Evolutionary conservation across 2,329 filamentous ascomycete genomes (phyloP), one percentile per base, ranked within the genome.

Genomic region (Aspergillus vadensis): DNA sequence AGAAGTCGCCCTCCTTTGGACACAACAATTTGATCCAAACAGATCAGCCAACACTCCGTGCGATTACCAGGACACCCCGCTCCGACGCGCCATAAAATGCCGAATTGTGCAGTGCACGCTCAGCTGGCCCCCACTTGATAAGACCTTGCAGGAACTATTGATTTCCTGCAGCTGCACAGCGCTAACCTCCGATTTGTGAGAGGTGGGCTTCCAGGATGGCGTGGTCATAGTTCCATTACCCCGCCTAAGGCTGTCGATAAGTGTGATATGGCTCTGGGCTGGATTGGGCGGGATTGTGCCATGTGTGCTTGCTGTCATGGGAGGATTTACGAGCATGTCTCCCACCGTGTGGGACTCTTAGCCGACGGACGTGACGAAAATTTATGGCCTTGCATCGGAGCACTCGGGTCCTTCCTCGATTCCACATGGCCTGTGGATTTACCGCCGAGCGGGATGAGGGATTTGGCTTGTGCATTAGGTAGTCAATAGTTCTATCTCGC

Each of bases 101-200:
- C 47, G 4, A 50, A 3, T 23, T 3, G 9, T 25, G 12, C 23
- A 27, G 6, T 49, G 14, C 47, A 10, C 14, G 9, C 27, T 50
- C 47, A 50, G 47, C 47, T 50, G 47, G 44, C 25, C 47, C 25
- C 39, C 23, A 47, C 23, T 36, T 32, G 53, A 55, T 55, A 44
- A 55, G 53, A 15, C 41, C 25, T 14, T 55, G 53, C 53, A 55
- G 53, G 53, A 47, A 55, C 53, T 55, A 55, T 55, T 23, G 53
- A 55, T 47, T 19, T 55, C 53, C 53, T 55, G 53, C 53, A 55
- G 39, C 32, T 32, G 23, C 39, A 44, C 25, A 38, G 53, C 53
- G 53, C 39, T 55, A 47, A 30, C 39, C 4, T 36, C 17, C 39
- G 6, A 25, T 12, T 5, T 19, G 25, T 55, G 39, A 55, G 53